These are phyloP conservation scores for Cryptococcus maquisensis DNA, from an alignment of 1,284 basidiomycete genomes.

Conservation along the genomic window DNA sequence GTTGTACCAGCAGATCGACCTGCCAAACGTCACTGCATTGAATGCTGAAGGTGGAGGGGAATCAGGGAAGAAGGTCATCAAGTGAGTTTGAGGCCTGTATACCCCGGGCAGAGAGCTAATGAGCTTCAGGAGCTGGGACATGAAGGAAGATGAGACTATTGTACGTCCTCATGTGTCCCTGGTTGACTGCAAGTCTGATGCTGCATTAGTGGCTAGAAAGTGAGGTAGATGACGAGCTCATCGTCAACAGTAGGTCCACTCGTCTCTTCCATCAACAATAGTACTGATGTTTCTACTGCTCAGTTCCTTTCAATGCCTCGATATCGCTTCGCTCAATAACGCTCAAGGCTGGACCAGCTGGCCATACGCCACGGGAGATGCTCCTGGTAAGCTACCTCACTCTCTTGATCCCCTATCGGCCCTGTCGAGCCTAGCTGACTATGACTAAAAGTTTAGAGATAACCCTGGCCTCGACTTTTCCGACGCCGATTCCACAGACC, in stretches of 20 bases:
- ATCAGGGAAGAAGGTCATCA: slow-evolving; percentile 44
- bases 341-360: slow-evolving; percentile 43
- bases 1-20: slow-evolving; percentile 41
- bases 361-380: slow-evolving; percentile 35
- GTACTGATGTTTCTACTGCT: not conserved
- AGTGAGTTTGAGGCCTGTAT: slow-evolving; percentile 27
- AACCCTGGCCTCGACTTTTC: slow-evolving; percentile 44
- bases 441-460: slow-evolving; percentile 32
- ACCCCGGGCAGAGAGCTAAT: not conserved
- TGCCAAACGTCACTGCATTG: slow-evolving; percentile 44
- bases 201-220: slow-evolving; percentile 30
- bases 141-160: slow-evolving; percentile 40
- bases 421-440: not conserved
- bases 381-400: slow-evolving; percentile 31
- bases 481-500: slow-evolving; percentile 32
- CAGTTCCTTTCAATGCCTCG: slow-evolving; percentile 47
- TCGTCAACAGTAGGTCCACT: slow-evolving; percentile 39
- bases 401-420: not conserved
- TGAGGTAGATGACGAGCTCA: slow-evolving; percentile 46
- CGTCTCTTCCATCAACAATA: not conserved
- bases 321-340: slow-evolving; percentile 47
- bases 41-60: slow-evolving; percentile 44
- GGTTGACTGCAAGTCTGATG: not conserved
- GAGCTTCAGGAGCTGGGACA: slow-evolving; percentile 30
- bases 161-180: slow-evolving; percentile 18